A percentile compares a stretch with the other conserved stretches of the same genome.
Conservation (phyloP, 306 rosid species). For the Luffa aegyptiaca region DNA sequence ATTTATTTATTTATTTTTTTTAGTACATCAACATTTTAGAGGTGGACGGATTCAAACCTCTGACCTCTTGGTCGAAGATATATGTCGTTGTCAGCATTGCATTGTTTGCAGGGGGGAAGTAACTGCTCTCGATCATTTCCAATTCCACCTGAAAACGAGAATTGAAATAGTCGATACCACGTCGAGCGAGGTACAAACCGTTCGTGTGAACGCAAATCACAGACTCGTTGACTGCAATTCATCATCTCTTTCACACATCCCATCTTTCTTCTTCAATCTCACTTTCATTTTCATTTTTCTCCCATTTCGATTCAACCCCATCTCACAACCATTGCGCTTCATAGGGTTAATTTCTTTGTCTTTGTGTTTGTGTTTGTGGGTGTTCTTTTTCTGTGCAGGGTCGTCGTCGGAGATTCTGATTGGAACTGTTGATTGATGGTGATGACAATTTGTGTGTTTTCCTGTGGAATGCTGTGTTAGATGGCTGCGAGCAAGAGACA, state of each 20-base stretch:
- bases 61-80: too few species aligned
- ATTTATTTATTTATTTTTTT: too few species aligned
- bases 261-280: neutral
- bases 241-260: neutral
- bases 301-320: neutral
- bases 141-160: neutral
- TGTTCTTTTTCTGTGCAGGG: neutral
- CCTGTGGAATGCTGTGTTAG: neutral
- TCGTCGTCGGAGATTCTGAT: neutral
- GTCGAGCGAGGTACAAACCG: neutral
- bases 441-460: neutral
- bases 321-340: neutral
- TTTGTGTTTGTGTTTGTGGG: neutral
- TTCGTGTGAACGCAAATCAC: neutral
- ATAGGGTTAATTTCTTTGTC: neutral
- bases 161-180: neutral
- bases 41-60: too few species aligned
- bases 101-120: neutral
- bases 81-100: neutral
- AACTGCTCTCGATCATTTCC: neutral
- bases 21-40: too few species aligned
- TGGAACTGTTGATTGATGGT: neutral
- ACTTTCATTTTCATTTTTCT: neutral
- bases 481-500: constrained; percentile 38
- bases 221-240: neutral